Base-by-base conservation (phyloP, 2,329 filamentous ascomycete genomes). In the Alternaria tenuissima region DNA sequence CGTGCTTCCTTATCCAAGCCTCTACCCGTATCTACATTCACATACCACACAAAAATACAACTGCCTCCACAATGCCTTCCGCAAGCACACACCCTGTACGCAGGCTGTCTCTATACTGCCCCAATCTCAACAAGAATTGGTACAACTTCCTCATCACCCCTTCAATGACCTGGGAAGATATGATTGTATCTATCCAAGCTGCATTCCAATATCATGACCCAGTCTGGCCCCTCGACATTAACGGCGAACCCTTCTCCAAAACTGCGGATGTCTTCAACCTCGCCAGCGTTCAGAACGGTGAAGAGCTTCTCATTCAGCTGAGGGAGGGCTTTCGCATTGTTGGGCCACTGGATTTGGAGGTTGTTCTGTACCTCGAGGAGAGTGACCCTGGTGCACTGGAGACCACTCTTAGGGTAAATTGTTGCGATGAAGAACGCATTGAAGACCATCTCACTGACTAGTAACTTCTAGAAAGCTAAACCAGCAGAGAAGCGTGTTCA, bases 331-430 rank as follows among this genome's bases (percentile, higher is more conserved):
- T 9, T 4, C 38, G 38, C 16, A 7, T 52, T 2, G 24, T 22
- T 18, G 16, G 36, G 12, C n/a, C 26, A 5, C 48, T 26, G 11
- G 26, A 30, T 5, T 16, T 53, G 7, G 39, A 53, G 51, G 38
- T 42, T 5, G 51, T 53, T 8, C 14, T 53, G n/a, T 53, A 42
- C 7, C 38, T 53, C 2, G 46, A 49, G 20, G 38, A 38, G 7
- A 38, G 34, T 7, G 26, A 43, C 5, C 7, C 26, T 24, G n/a
- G 20, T 4, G 34, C 24, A 16, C 51, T 53, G 6, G 24, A 22
- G 26, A 43, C 20, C 24, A 36, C 14, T 36, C 32, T 36, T 6
- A 36, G 32, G 32, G 14, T 6, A 7, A 36, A 1, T 36, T 36
- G 2, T 0, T 14, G 14, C 4, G 3, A 36, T 0, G 14, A 4